phyloP scores from a whole-genome alignment of 2,329 filamentous ascomycete genomes.

The Cladorrhinum sp. region DNA sequence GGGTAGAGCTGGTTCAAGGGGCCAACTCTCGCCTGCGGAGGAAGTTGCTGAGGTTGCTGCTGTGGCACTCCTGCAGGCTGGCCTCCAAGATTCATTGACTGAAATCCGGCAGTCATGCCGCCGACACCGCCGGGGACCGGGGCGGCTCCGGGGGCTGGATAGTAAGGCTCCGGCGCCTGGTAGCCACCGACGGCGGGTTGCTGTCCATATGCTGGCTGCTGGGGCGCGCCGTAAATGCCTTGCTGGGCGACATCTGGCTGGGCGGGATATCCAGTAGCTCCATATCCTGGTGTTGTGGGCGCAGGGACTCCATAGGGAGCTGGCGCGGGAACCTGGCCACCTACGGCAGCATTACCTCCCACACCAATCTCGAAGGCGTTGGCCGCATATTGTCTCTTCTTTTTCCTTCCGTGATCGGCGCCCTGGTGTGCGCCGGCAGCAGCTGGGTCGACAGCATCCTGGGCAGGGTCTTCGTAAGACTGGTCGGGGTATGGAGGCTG shows the following conservation, averaged over 20 bases:
- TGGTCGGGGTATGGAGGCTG: conserved; percentile 38
- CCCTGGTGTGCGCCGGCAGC: conserved; percentile 30
- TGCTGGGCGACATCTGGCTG: conserved; percentile 43
- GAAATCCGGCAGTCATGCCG: conserved; percentile 79
- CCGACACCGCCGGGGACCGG: conserved; percentile 50
- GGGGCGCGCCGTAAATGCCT: conserved; percentile 40
- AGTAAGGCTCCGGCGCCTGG: conserved; percentile 65
- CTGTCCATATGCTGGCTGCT: conserved; percentile 43
- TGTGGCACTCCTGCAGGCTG: conserved; percentile 47
- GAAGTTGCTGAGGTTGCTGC: conserved; percentile 53
- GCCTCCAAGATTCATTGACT: conserved; percentile 74
- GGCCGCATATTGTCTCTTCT: conserved; percentile 92
- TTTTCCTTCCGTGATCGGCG: conserved; percentile 63
- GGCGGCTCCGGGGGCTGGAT: conserved; percentile 52
- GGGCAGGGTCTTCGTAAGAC: conserved; percentile 39
- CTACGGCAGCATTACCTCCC: conserved; percentile 72
- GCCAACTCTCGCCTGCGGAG: conserved; percentile 45
- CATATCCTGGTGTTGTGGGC: conserved; percentile 50
- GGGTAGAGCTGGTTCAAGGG: conserved; percentile 85
- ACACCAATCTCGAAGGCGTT: conserved; percentile 90
- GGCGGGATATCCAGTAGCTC: conserved; percentile 51
- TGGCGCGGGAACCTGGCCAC: conserved; percentile 42
- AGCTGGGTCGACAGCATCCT: conserved; percentile 32
- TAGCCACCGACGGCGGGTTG: conserved; percentile 55
- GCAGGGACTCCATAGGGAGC: conserved; percentile 47